A percentile compares a stretch with the other conserved stretches of the same genome.
Conservation (phyloP, 345 rosid genomes). For the Pistacia integerrima region DNA sequence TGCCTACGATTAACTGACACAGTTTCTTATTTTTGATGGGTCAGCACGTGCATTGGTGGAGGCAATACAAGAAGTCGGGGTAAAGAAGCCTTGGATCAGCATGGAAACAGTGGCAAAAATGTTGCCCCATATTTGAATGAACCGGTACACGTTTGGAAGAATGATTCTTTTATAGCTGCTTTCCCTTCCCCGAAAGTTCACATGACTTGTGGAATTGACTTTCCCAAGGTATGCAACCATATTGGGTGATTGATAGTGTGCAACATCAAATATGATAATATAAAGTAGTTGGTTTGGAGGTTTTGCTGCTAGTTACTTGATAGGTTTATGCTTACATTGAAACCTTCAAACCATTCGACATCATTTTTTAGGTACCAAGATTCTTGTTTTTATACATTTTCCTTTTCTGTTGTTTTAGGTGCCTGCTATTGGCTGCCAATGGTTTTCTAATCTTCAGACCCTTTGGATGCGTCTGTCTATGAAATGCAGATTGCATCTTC, state of each 20-base stretch:
- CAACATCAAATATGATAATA: background rate
- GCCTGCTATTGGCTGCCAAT: slow-evolving; percentile 74
- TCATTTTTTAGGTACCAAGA: background rate
- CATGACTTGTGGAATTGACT: slow-evolving; percentile 76
- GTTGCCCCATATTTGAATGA: slow-evolving; percentile 63
- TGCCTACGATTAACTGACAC: slow-evolving; percentile 17
- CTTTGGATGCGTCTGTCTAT: slow-evolving; percentile 45
- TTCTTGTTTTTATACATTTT: background rate
- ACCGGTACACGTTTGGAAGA: slow-evolving; percentile 52
- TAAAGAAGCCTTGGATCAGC: slow-evolving; percentile 51
- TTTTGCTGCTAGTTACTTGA: background rate
- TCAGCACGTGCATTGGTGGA: slow-evolving; percentile 80
- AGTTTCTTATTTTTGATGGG: slow-evolving; percentile 91
- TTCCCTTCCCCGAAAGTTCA: slow-evolving; percentile 63
- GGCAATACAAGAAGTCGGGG: slow-evolving; percentile 61
- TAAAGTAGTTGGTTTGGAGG: background rate
- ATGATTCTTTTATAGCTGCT: slow-evolving; percentile 70
- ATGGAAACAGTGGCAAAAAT: slow-evolving; percentile 49
- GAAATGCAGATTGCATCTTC: slow-evolving; percentile 60
- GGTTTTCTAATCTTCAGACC: slow-evolving; percentile 58
- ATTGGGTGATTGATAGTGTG: background rate
- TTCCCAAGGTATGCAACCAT: slow-evolving; percentile 52
- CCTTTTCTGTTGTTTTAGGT: slow-evolving; percentile 34
- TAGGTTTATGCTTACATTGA: background rate
- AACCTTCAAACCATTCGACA: background rate